These are phyloP conservation scores for Limnomonas spitsbergensis DNA, from an alignment of 139 green algal genomes.

Conservation along the genomic window DNA sequence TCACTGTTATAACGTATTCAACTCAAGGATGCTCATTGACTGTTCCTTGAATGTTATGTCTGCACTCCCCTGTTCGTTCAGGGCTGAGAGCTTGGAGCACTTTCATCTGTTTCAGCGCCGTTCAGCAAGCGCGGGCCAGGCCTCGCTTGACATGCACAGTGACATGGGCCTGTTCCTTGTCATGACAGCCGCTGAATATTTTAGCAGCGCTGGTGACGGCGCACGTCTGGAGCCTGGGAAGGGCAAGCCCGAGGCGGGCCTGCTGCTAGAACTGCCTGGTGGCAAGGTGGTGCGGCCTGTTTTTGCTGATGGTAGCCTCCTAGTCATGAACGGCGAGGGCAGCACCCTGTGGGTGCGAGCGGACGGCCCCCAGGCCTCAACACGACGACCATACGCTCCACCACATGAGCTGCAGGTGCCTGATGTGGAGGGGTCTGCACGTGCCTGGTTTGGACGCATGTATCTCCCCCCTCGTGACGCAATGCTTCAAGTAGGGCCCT, in stretches of 20 bases:
- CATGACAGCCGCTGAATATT: conserved; percentile 31
- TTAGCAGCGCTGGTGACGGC: background rate
- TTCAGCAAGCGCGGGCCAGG: background rate
- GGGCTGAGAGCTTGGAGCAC: conserved; percentile 17
- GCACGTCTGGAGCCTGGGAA: background rate
- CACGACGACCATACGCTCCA: conserved; percentile 3
- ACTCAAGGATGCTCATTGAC: too few species aligned
- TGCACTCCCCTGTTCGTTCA: too few species aligned
- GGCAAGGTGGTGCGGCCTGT: conserved; percentile 21
- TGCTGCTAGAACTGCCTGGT: conserved; percentile 15
- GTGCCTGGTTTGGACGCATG: conserved; percentile 39
- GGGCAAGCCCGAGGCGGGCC: background rate
- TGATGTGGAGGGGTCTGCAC: conserved; percentile 4
- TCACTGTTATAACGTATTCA: too few species aligned
- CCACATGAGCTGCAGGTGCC: conserved; percentile 23
- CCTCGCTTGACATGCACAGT: conserved; percentile 16
- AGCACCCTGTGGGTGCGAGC: conserved; percentile 18
- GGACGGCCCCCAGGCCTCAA: background rate
- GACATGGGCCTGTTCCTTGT: conserved; percentile 38
- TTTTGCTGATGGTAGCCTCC: conserved; percentile 15
- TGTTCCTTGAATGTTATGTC: too few species aligned
- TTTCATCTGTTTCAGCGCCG: conserved; percentile 10
- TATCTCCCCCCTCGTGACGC: conserved; percentile 21
- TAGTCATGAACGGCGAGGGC: conserved; percentile 43
- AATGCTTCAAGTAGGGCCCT: background rate